Conservation (phyloP, 306 rosid genomes). For the Cicer bijugum region DNA sequence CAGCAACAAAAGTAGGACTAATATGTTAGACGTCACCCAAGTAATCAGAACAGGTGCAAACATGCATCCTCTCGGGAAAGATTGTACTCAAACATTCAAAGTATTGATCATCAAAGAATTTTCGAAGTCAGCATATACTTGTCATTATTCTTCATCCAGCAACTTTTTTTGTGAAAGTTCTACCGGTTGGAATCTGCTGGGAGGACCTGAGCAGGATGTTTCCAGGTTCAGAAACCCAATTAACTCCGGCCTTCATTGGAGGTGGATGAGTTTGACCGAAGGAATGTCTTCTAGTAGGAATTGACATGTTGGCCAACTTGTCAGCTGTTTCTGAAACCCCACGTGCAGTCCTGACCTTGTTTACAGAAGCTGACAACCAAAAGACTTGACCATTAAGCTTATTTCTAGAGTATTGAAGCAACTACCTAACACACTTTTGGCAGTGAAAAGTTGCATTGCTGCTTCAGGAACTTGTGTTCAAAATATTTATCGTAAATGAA, state of each 20-base stretch:
- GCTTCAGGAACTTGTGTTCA: neutral
- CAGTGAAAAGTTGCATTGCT: neutral
- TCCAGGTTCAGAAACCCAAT: conserved; percentile 71
- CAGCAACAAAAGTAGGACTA: neutral
- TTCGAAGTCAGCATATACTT: neutral
- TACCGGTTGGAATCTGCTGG: conserved; percentile 63
- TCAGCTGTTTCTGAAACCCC: conserved; percentile 74
- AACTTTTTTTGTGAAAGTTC: conserved; percentile 67
- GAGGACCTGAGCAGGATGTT: conserved; percentile 58
- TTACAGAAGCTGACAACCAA: conserved; percentile 56
- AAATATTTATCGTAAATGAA: neutral
- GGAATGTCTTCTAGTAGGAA: conserved; percentile 63
- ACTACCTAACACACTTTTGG: conserved; percentile 6
- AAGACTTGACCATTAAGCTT: conserved; percentile 16
- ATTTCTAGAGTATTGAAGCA: conserved; percentile 29
- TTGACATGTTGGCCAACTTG: conserved; percentile 72
- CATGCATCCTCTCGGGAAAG: neutral
- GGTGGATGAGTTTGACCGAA: conserved; percentile 64
- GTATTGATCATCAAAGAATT: conserved; percentile 26
- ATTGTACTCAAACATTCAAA: neutral
- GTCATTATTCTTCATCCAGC: conserved; percentile 61
- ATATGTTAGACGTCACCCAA: conserved; percentile 29
- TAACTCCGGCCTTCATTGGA: conserved; percentile 82
- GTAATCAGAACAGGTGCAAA: conserved; percentile 27
- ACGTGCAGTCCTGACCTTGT: conserved; percentile 62